Evolutionary conservation across 140 eudicot genomes (phyloP), one percentile per base, ranked within the genome.

Genomic region (Anethum foeniculum): DNA sequence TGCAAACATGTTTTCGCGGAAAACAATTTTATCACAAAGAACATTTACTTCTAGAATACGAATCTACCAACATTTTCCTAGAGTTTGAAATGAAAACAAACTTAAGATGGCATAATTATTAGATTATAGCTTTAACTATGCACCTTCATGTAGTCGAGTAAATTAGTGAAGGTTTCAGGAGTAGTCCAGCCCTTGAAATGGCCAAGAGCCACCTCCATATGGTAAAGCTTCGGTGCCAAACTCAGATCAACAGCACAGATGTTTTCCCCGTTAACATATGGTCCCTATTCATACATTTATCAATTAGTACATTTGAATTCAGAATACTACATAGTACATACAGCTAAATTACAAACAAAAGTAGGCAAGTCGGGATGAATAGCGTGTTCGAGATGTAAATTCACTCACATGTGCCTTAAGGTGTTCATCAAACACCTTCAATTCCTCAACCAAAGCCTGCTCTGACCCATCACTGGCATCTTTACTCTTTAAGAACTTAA

Each of bases 221-320:
- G 98, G 88, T 77, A 88, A 6, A 93, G 86, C 86, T 90, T 93
- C 18, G 97, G 97, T 32, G 92, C 98, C 93, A 93, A 83, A 83
- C 89, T 86, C 90, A 93, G 82, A 87, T 93, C 98, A 86, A 88
- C 93, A 44, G 97, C 96, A 77, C 89, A 74, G 72, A 93, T 82
- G 54, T 84, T 90, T 23, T 87, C 96, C 76, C 98, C 97, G 58
- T 81, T 84, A 67, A 93, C 79, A 77, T 88, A 91, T 49, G 97
- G 93, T 44, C 96, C 97, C 97, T 89, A 74, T 38, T 64, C 56
- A 77, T 19, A 75, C 49, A 47, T 25, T 71, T 68, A 39, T 36
- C 68, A 75, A 82, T 68, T 43, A 79, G n/a, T n/a, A 43, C 27
- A 74, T 10, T n/a, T 43, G 15, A 13, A 23, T 41, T 71, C 27